phyloP scores from a whole-genome alignment of 1,284 basidiomycete species.

The Sporisorium iseilematis-ciliati region DNA sequence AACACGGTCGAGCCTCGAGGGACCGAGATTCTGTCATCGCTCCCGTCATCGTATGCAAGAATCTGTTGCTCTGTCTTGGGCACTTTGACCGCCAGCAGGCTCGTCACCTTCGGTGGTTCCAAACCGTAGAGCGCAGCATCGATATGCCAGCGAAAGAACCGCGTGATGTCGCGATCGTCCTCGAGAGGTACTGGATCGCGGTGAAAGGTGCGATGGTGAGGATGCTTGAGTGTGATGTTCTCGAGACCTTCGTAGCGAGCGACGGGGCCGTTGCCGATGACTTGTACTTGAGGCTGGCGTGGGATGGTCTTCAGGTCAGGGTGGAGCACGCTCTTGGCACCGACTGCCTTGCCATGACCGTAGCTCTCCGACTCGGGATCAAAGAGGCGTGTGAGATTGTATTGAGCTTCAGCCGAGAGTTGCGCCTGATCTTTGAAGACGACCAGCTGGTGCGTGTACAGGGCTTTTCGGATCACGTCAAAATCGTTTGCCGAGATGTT shows the following conservation, averaged over 20 bases:
- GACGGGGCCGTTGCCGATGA: constrained; percentile 5
- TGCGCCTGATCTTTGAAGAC: constrained; percentile 5
- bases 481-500: constrained; percentile 4
- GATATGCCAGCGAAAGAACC: constrained; percentile 11
- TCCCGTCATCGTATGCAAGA: constrained; percentile 7
- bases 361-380: constrained; percentile 7
- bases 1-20: constrained; percentile 10
- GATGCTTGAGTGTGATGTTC: constrained; percentile 8
- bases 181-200: neutral
- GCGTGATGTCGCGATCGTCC: neutral
- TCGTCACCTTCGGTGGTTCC: constrained; percentile 8
- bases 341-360: constrained; percentile 7
- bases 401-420: constrained; percentile 3
- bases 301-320: constrained; percentile 7
- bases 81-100: constrained; percentile 10
- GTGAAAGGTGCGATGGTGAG: constrained; percentile 10
- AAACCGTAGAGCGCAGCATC: constrained; percentile 10
- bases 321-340: constrained; percentile 8
- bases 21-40: constrained; percentile 3
- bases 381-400: constrained; percentile 8
- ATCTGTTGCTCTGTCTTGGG: constrained; percentile 5
- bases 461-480: constrained; percentile 5
- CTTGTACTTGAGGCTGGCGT: constrained; percentile 9
- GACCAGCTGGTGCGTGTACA: constrained; percentile 4
- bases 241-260: constrained; percentile 8